These are phyloP conservation scores for Xylariaceae sp. DNA, from an alignment of 2,329 filamentous ascomycete genomes.

Conservation along the genomic window DNA sequence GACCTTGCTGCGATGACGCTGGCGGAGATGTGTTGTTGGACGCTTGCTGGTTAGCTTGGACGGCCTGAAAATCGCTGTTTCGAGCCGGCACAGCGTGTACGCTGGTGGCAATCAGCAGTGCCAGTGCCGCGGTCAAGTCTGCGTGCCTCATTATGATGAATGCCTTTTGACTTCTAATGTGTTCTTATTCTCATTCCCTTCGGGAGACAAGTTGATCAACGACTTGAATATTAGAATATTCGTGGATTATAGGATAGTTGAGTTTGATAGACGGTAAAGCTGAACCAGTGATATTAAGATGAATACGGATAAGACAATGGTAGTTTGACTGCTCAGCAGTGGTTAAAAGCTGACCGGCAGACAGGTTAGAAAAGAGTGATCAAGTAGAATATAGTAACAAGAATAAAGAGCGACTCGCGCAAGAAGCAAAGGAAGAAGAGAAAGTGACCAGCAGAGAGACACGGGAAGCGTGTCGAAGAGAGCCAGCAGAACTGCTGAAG, in stretches of 20 bases:
- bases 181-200: too few relatives aligned
- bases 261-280: not conserved
- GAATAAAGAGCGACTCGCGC: slow-evolving; percentile 20
- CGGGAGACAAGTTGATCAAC: not conserved
- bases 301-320: not conserved
- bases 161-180: too few relatives aligned
- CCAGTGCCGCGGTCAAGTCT: slow-evolving; percentile 23
- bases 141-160: slow-evolving; percentile 30
- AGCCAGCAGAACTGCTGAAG: slow-evolving; percentile 13
- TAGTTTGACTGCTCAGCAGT: slow-evolving; percentile 21
- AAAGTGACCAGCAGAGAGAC: slow-evolving; percentile 23
- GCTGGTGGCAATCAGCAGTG: slow-evolving; percentile 24
- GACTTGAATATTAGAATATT: not conserved
- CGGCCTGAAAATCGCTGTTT: slow-evolving; percentile 1
- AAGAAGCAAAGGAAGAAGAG: slow-evolving; percentile 25
- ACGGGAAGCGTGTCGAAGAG: slow-evolving; percentile 12
- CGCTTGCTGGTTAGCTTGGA: slow-evolving; percentile 1
- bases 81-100: slow-evolving; percentile 28
- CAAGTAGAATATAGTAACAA: slow-evolving; percentile 8
- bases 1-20: not conserved
- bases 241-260: not conserved
- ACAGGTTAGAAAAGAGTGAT: slow-evolving; percentile 12
- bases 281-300: not conserved
- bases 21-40: not conserved
- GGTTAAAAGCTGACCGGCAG: slow-evolving; percentile 28